Conservation (phyloP, 768 basidiomycete species). For the Naganishia onofrii region DNA sequence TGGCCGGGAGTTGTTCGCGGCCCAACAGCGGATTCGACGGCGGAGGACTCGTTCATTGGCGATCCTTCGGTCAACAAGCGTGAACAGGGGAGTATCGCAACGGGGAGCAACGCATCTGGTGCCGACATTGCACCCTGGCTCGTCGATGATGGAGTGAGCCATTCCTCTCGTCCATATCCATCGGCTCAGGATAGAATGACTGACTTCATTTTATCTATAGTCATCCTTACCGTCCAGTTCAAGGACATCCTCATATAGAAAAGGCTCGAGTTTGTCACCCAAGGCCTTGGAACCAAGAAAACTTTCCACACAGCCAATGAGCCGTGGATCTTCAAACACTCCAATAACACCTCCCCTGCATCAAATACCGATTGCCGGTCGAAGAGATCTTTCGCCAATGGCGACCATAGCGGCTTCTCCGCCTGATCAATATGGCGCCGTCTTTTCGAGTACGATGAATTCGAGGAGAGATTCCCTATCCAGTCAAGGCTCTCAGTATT, state of each 20-base stretch:
- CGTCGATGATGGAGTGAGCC: constrained; percentile 38
- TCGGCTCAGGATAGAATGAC: constrained; percentile 17
- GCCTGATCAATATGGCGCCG: constrained; percentile 25
- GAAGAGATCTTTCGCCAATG: constrained; percentile 34
- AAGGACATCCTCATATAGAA: background rate
- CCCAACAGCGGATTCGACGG: background rate
- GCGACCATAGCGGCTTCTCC: constrained; percentile 25
- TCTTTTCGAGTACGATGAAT: constrained; percentile 8
- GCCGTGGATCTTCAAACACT: background rate
- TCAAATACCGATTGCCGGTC: constrained; percentile 29
- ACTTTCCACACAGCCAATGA: background rate
- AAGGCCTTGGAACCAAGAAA: constrained; percentile 1
- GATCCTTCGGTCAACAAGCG: background rate
- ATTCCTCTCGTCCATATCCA: background rate
- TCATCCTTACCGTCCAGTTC: background rate
- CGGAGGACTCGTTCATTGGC: background rate
- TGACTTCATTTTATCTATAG: constrained; percentile 2
- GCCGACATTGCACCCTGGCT: constrained; percentile 51
- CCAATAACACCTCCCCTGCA: background rate
- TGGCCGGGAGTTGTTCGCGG: constrained; percentile 29
- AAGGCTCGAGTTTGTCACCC: background rate
- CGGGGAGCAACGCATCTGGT: constrained; percentile 35
- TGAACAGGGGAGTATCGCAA: background rate
- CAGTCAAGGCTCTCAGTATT: constrained; percentile 25
- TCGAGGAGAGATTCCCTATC: constrained; percentile 31